Evolutionary conservation across 2,329 filamentous ascomycete genomes (phyloP).

Genomic region (Bertia moriformis): DNA sequence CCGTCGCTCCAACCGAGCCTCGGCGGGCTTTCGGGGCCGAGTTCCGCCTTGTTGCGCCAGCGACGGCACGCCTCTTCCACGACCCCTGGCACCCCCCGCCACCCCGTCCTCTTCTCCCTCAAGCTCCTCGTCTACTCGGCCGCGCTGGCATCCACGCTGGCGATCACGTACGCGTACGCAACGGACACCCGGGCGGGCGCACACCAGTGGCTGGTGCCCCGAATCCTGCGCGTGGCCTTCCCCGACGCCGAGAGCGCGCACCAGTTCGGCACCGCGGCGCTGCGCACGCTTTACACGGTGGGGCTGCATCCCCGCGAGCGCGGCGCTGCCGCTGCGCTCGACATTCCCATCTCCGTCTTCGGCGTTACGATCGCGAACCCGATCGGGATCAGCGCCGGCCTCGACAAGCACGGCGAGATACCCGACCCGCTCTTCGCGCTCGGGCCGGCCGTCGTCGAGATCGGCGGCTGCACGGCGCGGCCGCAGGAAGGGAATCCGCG

Average conservation of each 20-base stretch:
- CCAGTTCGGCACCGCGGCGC: slow-evolving; percentile 54
- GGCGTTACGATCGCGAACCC: slow-evolving; percentile 68
- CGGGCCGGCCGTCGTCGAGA: slow-evolving; percentile 76
- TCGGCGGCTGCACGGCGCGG: slow-evolving; percentile 78
- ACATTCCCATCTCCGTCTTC: slow-evolving; percentile 45
- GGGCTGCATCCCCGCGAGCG: slow-evolving; percentile 74
- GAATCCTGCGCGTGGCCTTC: slow-evolving; percentile 47
- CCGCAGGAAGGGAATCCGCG: slow-evolving; percentile 78
- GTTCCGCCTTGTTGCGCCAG: neutral
- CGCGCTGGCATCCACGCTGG: too few relatives aligned
- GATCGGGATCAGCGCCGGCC: slow-evolving; percentile 82
- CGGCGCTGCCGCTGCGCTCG: slow-evolving; percentile 23
- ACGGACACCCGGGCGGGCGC: slow-evolving; percentile 61
- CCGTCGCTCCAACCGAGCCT: slow-evolving; percentile 4
- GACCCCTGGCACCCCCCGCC: slow-evolving; percentile 11
- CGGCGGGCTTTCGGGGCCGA: neutral
- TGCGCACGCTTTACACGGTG: slow-evolving; percentile 63
- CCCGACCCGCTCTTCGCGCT: slow-evolving; percentile 72
- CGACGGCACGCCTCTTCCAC: slow-evolving; percentile 7
- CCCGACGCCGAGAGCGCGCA: slow-evolving; percentile 86
- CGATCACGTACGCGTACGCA: slow-evolving; percentile 47
- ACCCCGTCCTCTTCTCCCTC: slow-evolving; percentile 23
- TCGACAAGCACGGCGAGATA: slow-evolving; percentile 88
- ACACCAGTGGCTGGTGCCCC: slow-evolving; percentile 56
- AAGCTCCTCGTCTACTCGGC: slow-evolving; percentile 22